phyloP scores from a whole-genome alignment of 164 flowering plant genomes.

The Chimonanthus salicifolius region DNA sequence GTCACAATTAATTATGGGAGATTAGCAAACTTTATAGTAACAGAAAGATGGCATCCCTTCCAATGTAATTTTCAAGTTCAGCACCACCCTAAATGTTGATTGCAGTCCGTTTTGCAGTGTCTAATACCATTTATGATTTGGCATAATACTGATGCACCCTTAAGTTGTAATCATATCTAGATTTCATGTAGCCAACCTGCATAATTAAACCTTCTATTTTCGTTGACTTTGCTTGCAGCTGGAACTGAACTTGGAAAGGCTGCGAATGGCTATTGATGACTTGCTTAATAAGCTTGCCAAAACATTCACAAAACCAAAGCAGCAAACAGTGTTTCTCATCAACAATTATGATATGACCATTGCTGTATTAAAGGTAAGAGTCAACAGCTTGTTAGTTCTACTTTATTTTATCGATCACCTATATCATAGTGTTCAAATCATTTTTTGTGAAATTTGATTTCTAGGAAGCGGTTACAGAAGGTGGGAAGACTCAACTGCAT shows the following conservation, averaged over 20 bases:
- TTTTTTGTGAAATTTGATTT: constrained; percentile 11
- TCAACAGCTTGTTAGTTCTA: background rate
- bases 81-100: too few relatives aligned
- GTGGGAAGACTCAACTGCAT: constrained; percentile 83
- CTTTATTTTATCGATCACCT: too few relatives aligned
- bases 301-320: constrained; percentile 60
- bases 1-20: too few relatives aligned
- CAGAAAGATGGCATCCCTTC: too few relatives aligned
- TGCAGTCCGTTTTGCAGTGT: too few relatives aligned
- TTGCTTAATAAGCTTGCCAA: constrained; percentile 79
- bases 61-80: too few relatives aligned
- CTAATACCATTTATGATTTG: too few relatives aligned
- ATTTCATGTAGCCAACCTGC: background rate
- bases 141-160: too few relatives aligned
- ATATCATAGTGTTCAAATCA: background rate
- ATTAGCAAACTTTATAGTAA: too few relatives aligned
- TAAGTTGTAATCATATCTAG: background rate
- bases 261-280: constrained; percentile 95
- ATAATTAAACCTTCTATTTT: background rate
- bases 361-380: constrained; percentile 73
- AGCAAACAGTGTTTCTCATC: constrained; percentile 84
- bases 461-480: constrained; percentile 91
- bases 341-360: constrained; percentile 98
- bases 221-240: constrained; percentile 41
- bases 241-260: constrained; percentile 82